phyloP scores from a whole-genome alignment of 2,329 filamentous ascomycete species.

The Alternaria angustiovoidea region DNA sequence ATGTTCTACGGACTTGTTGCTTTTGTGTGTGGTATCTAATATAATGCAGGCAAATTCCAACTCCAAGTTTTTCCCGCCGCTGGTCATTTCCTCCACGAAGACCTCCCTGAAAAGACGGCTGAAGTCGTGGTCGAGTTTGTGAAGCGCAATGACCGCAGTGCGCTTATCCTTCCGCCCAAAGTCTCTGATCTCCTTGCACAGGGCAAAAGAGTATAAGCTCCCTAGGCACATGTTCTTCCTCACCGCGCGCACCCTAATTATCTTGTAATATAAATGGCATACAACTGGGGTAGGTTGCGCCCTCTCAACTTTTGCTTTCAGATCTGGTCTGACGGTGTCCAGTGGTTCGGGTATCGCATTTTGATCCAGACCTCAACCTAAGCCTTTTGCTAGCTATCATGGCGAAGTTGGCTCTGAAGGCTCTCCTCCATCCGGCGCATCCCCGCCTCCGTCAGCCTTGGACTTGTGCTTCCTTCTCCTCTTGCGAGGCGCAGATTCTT shows the following conservation, averaged over 20 bases:
- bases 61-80: slow-evolving; percentile 93
- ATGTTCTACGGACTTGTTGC: slow-evolving; percentile 35
- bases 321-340: slow-evolving; percentile 3
- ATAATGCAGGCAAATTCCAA: slow-evolving; percentile 81
- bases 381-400: slow-evolving; percentile 20
- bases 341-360: slow-evolving; percentile 21
- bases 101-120: slow-evolving; percentile 89
- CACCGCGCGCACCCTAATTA: background rate
- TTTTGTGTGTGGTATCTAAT: slow-evolving; percentile 29
- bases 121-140: slow-evolving; percentile 89
- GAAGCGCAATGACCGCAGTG: slow-evolving; percentile 84
- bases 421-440: slow-evolving; percentile 24
- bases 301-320: background rate
- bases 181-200: slow-evolving; percentile 65
- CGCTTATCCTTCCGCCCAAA: slow-evolving; percentile 88
- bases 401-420: slow-evolving; percentile 28
- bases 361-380: background rate
- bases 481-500: slow-evolving; percentile 44
- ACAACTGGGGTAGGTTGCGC: slow-evolving; percentile 3
- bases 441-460: slow-evolving; percentile 35
- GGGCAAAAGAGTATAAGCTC: slow-evolving; percentile 58
- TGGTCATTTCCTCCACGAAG: slow-evolving; percentile 96
- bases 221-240: background rate
- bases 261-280: background rate
- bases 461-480: slow-evolving; percentile 52